phyloP scores from a whole-genome alignment of 352 stramenopile species.

The Blastocystis sp. region DNA sequence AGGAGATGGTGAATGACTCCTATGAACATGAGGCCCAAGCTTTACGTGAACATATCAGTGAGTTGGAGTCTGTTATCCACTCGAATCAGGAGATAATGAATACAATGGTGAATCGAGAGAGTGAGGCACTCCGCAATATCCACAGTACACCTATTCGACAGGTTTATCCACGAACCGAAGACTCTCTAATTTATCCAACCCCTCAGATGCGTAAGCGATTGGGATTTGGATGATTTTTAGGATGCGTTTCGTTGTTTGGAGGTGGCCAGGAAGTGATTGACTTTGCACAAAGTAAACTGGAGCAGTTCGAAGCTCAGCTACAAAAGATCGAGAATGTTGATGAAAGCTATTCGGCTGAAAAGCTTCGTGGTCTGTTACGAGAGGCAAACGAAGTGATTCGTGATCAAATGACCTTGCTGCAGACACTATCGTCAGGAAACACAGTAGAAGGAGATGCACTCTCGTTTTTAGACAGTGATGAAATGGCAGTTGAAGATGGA shows the following conservation, averaged over 20 bases:
- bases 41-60: neutral
- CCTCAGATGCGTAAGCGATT: neutral
- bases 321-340: constrained; percentile 6
- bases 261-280: constrained; percentile 19
- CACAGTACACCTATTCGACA: constrained; percentile 1
- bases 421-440: neutral
- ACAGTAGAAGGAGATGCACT: neutral
- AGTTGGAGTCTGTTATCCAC: constrained; percentile 21
- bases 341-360: constrained; percentile 18
- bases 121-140: neutral
- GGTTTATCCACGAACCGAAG: neutral
- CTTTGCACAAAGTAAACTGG: constrained; percentile 37
- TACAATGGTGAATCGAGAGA: constrained; percentile 32
- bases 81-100: neutral
- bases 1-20: neutral
- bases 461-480: constrained; percentile 26
- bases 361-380: constrained; percentile 2
- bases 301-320: constrained; percentile 52
- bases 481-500: neutral
- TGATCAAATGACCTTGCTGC: constrained; percentile 20
- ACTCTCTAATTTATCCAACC: neutral
- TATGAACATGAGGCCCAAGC: neutral
- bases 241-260: constrained; percentile 38
- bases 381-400: constrained; percentile 53
- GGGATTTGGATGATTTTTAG: neutral